These are phyloP conservation scores for Solanum chmielewskii DNA, from an alignment of 257 asterid species.

Conservation along the genomic window DNA sequence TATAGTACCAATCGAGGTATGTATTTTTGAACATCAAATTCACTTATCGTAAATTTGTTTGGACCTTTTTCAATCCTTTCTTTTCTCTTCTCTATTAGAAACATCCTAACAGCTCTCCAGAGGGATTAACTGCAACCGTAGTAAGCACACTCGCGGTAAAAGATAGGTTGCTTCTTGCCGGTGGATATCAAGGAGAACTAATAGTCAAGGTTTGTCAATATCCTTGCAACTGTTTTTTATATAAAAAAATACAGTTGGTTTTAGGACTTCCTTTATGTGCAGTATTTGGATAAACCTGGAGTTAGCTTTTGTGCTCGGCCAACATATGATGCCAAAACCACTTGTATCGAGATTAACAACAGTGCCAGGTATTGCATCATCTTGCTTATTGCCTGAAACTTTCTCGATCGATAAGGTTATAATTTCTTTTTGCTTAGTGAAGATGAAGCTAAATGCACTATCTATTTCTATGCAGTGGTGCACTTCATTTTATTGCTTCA, in stretches of 20 bases:
- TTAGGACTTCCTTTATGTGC: conserved; percentile 18
- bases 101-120: conserved; percentile 86
- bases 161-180: conserved; percentile 22
- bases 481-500: conserved; percentile 76
- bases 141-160: conserved; percentile 84
- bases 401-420: background rate
- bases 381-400: background rate
- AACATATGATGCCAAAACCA: conserved; percentile 66
- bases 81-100: conserved; percentile 27
- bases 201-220: conserved; percentile 53
- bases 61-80: background rate
- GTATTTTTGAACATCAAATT: background rate
- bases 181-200: conserved; percentile 91
- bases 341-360: conserved; percentile 64
- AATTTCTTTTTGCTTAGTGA: background rate
- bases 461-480: conserved; percentile 59
- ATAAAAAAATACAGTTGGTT: background rate
- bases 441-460: conserved; percentile 8
- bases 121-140: conserved; percentile 58
- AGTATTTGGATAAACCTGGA: conserved; percentile 81
- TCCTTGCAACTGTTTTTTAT: conserved; percentile 37
- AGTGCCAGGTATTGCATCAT: conserved; percentile 43
- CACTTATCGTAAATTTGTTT: background rate
- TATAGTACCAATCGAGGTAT: conserved; percentile 74
- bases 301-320: conserved; percentile 65